Evolutionary conservation across 345 rosid species (phyloP), one percentile per base, ranked within the genome.

Genomic region (Stellera chamaejasme): DNA sequence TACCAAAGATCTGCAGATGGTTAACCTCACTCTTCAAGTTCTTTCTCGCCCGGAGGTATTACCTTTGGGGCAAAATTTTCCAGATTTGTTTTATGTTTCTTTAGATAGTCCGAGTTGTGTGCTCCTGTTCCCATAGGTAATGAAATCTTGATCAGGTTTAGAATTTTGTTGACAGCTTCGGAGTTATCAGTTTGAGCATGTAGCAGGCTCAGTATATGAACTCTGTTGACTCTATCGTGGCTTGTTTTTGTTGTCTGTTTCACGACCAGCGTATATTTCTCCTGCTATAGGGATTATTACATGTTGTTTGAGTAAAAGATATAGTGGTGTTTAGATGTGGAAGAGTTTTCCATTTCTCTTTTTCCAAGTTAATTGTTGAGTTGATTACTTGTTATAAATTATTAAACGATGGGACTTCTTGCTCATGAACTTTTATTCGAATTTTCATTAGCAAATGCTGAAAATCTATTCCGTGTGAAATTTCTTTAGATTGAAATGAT

Each of bases 1-100:
- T 9, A 90, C 99, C 5, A 94, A 94, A 70, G 99, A 94, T 82
- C 93, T 92, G 10, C 98, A 92, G 83, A 92, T 88, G 98, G 98
- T 88, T 41, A 88, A 88, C 61, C 97, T 94, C 61, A 90, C 96
- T 19, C 99, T 94, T 55, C 97, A 97, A 59, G 87, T 94, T 27
- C 97, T 94, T 67, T 85, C 99, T 32, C 95, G 85, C 12, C 98
- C 95, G 1, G 82, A 92, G 90, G 95, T 84, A 64, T 12, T 0
- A 47, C 28, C 11, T 13, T 23, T 43, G 0, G 6, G 26, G 13
- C 1, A 36, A 32, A 32, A 1, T 5, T 5, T 32, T 32, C 39
- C 39, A 32, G 5, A 32, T 32, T 32, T 32, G 26, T 27, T 27
- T 47, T 46, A 23, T 45, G 45, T 13, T 12, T 39, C 27, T 10